Percentiles rank a stretch among this genome's conserved stretches.
Evolutionary conservation across 305 asterid genomes (phyloP).

Genomic region (Fraxinus xanthoxyloides): DNA sequence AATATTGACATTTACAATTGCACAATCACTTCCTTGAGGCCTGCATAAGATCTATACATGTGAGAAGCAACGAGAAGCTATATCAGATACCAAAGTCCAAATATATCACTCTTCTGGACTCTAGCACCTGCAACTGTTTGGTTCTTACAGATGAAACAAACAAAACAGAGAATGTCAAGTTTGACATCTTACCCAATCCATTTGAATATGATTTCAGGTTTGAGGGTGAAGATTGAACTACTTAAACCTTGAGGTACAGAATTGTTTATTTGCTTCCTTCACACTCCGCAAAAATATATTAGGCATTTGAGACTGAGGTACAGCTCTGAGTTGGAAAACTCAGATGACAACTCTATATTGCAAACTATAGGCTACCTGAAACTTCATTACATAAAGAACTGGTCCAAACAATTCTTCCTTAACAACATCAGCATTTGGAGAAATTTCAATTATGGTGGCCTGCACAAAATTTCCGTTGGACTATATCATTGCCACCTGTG

Average conservation of each 20-base stretch:
- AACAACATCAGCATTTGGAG: constrained; percentile 63
- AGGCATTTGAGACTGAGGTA: constrained; percentile 5
- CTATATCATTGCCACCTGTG: constrained; percentile 65
- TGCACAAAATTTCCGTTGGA: constrained; percentile 86
- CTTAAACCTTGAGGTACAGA: constrained; percentile 99
- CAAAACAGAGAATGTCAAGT: not conserved
- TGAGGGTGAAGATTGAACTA: constrained; percentile 91
- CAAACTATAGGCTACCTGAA: constrained; percentile 52
- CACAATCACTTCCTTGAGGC: constrained; percentile 94
- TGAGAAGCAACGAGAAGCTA: not conserved
- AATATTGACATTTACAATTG: constrained; percentile 86
- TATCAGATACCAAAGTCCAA: not conserved
- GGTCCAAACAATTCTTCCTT: constrained; percentile 96
- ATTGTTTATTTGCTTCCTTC: constrained; percentile 89
- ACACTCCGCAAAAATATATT: constrained; percentile 56
- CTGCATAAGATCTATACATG: constrained; percentile 37
- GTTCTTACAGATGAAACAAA: not conserved
- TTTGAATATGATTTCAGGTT: constrained; percentile 79
- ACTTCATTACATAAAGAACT: constrained; percentile 87
- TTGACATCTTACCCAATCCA: constrained; percentile 84
- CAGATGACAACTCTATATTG: not conserved
- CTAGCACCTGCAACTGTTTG: not conserved
- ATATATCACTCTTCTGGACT: not conserved
- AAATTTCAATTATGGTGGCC: constrained; percentile 88
- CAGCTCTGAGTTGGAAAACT: constrained; percentile 6